These are phyloP conservation scores for Coemansia sp. DNA, from an alignment of 192 early-diverging fungal species.

Conservation along the genomic window DNA sequence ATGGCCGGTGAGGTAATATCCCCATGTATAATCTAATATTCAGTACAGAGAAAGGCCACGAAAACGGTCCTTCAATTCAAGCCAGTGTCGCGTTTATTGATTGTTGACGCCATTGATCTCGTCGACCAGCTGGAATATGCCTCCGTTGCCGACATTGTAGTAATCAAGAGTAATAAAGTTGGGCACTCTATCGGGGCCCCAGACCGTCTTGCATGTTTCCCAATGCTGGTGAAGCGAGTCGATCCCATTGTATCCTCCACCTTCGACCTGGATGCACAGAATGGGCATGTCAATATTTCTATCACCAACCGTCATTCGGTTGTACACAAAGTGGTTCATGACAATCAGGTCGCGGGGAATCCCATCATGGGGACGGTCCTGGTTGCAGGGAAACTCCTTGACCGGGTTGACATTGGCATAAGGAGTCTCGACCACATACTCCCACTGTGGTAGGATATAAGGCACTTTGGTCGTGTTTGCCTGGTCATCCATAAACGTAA, in stretches of 20 bases:
- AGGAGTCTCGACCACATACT: conserved; percentile 37
- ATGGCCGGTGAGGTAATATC: no score
- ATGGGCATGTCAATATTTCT: conserved; percentile 33
- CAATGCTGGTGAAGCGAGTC: conserved; percentile 21
- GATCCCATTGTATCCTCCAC: conserved; percentile 25
- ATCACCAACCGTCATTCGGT: conserved; percentile 14
- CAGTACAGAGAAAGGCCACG: no score
- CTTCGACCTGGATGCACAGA: conserved; percentile 4
- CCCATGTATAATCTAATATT: no score
- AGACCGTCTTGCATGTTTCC: conserved; percentile 15
- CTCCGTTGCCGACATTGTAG: conserved; percentile 28
- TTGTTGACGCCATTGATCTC: conserved; percentile 16
- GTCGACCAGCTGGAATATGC: conserved; percentile 29
- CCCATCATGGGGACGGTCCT: conserved; percentile 31
- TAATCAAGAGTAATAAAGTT: conserved; percentile 47
- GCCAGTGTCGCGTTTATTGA: no score
- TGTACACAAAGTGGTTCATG: conserved; percentile 48
- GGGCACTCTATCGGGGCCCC: conserved; percentile 15
- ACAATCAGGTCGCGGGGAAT: conserved; percentile 30
- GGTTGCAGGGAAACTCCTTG: conserved; percentile 29
- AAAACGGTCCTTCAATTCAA: no score
- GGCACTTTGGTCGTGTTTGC: conserved; percentile 52
- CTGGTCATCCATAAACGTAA: conserved; percentile 61
- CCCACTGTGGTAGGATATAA: conserved; percentile 45
- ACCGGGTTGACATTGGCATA: conserved; percentile 35